Conservation (phyloP, 2,329 filamentous ascomycete genomes). For the Phoma herbarum region DNA sequence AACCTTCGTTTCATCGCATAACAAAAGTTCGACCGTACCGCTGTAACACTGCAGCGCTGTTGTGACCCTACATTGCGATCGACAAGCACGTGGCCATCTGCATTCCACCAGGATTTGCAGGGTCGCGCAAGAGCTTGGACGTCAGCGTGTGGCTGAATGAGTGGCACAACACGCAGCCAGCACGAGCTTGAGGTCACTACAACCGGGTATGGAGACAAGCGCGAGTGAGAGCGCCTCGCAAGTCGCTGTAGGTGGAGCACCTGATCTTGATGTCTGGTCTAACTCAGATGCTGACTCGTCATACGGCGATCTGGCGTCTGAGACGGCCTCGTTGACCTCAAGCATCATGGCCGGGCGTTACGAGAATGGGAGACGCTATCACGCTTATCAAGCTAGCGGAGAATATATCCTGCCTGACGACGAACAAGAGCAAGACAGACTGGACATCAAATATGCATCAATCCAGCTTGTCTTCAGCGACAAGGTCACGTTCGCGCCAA, state of each 20-base stretch:
- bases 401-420: slow-evolving; percentile 39
- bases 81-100: slow-evolving; percentile 16
- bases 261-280: slow-evolving; percentile 28
- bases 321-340: slow-evolving; percentile 41
- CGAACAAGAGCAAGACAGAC: slow-evolving; percentile 39
- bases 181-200: slow-evolving; percentile 10
- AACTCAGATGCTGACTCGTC: slow-evolving; percentile 33
- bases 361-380: slow-evolving; percentile 42
- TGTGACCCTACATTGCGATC: slow-evolving; percentile 14
- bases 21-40: slow-evolving; percentile 11
- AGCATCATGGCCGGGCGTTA: slow-evolving; percentile 40
- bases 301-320: slow-evolving; percentile 32
- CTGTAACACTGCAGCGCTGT: slow-evolving; percentile 19
- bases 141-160: slow-evolving; percentile 14
- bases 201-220: slow-evolving; percentile 22
- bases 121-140: slow-evolving; percentile 16
- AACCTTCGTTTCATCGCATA: slow-evolving; percentile 1
- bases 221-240: slow-evolving; percentile 19
- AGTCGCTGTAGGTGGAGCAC: slow-evolving; percentile 8
- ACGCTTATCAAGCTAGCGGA: slow-evolving; percentile 27
- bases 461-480: slow-evolving; percentile 39
- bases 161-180: slow-evolving; percentile 13
- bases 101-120: slow-evolving; percentile 11
- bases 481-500: slow-evolving; percentile 38
- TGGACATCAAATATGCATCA: slow-evolving; percentile 36